Conservation (phyloP, 179 eudicot genomes). For the Sideroxylon spinosum region DNA sequence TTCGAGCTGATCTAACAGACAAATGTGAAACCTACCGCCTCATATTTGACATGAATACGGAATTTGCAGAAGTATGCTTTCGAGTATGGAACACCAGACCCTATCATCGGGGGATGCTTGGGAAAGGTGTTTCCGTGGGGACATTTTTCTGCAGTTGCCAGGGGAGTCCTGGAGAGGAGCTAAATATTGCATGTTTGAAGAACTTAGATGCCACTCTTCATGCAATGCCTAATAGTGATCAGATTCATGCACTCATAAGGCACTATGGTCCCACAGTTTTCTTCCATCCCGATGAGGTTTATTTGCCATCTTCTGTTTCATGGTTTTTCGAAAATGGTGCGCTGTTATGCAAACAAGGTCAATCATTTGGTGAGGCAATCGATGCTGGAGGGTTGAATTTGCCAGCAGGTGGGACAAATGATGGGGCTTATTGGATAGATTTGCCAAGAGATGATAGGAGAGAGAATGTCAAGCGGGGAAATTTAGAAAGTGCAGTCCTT, state of each 20-base stretch:
- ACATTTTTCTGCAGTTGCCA: conserved; percentile 55
- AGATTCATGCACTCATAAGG: conserved; percentile 59
- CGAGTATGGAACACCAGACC: conserved; percentile 75
- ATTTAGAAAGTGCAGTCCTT: conserved; percentile 58
- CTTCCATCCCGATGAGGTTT: conserved; percentile 79
- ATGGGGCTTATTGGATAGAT: conserved; percentile 75
- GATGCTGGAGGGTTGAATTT: conserved; percentile 65
- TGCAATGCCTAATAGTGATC: conserved; percentile 74
- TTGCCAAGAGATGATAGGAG: conserved; percentile 48
- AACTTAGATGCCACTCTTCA: conserved; percentile 37
- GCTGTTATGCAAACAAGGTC: conserved; percentile 38
- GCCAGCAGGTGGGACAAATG: conserved; percentile 67
- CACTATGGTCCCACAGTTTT: conserved; percentile 84
- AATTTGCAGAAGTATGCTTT: conserved; percentile 33
- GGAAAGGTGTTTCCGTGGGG: conserved; percentile 66
- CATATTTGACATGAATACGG: conserved; percentile 32
- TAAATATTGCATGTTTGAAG: conserved; percentile 53
- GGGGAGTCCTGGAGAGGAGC: conserved; percentile 39
- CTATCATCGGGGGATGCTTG: conserved; percentile 53
- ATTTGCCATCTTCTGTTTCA: conserved; percentile 77
- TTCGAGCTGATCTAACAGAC: conserved; percentile 71
- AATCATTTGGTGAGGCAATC: conserved; percentile 41
- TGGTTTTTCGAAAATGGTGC: conserved; percentile 82
- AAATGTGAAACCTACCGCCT: conserved; percentile 46
- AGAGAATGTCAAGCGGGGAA: conserved; percentile 53